Conservation (phyloP, 352 stramenopile genomes). For the Phytopythium ostracodes region DNA sequence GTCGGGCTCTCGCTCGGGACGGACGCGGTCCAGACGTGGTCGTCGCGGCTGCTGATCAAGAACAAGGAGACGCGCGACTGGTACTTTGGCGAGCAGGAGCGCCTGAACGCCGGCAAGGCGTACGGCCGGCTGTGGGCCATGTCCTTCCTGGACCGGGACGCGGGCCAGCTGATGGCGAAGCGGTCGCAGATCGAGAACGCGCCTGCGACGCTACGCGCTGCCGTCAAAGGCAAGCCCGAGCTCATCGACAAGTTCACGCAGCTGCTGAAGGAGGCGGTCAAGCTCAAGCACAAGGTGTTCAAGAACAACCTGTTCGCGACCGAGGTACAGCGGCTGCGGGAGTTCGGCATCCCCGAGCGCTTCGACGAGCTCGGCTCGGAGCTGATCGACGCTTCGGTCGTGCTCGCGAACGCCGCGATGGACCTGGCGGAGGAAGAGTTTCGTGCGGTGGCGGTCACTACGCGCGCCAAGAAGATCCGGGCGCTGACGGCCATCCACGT, state of each 20-base stretch:
- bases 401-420: conserved; percentile 63
- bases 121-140: conserved; percentile 77
- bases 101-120: conserved; percentile 67
- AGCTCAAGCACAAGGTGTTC: conserved; percentile 88
- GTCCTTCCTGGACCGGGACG: conserved; percentile 74
- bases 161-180: conserved; percentile 73
- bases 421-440: conserved; percentile 82
- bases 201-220: conserved; percentile 50
- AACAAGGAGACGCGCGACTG: conserved; percentile 86
- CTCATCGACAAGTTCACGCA: conserved; percentile 85
- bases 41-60: conserved; percentile 79
- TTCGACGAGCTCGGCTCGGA: conserved; percentile 63
- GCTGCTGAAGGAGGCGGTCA: conserved; percentile 82
- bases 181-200: conserved; percentile 68
- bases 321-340: conserved; percentile 51
- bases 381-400: conserved; percentile 54
- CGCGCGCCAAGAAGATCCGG: conserved; percentile 78
- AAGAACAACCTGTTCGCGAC: conserved; percentile 60
- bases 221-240: conserved; percentile 74
- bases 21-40: conserved; percentile 80
- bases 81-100: conserved; percentile 81
- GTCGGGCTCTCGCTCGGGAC: conserved; percentile 61
- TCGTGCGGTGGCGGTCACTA: conserved; percentile 51
- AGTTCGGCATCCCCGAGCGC: conserved; percentile 62
- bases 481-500: conserved; percentile 63